Percentiles rank a stretch among this genome's conserved stretches.
Conservation (phyloP, 176 grass and related monocot genomes). For the Tillandsia fasciculata region DNA sequence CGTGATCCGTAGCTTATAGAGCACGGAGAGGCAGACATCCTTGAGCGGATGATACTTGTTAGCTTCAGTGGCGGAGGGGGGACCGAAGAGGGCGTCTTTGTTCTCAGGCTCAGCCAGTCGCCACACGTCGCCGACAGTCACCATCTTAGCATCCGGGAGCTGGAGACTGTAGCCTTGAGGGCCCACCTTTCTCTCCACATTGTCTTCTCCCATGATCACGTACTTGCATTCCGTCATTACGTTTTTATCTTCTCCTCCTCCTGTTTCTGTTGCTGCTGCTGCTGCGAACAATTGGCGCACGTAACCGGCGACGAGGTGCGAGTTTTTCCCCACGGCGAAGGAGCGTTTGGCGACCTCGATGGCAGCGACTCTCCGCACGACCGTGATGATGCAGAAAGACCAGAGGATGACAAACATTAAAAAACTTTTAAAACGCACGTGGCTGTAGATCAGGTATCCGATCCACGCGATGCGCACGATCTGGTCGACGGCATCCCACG, state of each 20-base stretch:
- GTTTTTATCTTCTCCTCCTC: neutral
- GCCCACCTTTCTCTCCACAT: constrained; percentile 25
- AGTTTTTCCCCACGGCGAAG: constrained; percentile 13
- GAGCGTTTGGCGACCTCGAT: constrained; percentile 1
- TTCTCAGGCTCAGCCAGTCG: neutral
- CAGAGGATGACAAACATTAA: constrained; percentile 15
- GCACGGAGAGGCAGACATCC: no score
- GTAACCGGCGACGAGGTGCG: constrained; percentile 15
- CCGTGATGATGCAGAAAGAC: constrained; percentile 11
- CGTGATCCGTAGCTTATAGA: no score
- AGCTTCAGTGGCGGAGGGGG: no score
- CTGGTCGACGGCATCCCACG: neutral
- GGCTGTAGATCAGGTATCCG: constrained; percentile 15
- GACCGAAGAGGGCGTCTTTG: constrained; percentile 2
- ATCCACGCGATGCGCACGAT: neutral
- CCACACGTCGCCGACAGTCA: constrained; percentile 34
- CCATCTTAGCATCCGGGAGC: neutral
- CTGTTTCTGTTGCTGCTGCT: no score
- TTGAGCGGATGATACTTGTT: no score
- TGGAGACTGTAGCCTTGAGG: constrained; percentile 26
- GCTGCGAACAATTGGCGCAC: neutral
- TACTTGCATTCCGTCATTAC: constrained; percentile 3
- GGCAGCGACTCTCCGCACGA: constrained; percentile 10
- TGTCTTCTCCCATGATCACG: constrained; percentile 16
- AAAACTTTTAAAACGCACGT: neutral